Percentiles rank a stretch among this genome's conserved stretches.
phyloP scores from a whole-genome alignment of 176 grass and related monocot species.

The Raddia distichophylla region DNA sequence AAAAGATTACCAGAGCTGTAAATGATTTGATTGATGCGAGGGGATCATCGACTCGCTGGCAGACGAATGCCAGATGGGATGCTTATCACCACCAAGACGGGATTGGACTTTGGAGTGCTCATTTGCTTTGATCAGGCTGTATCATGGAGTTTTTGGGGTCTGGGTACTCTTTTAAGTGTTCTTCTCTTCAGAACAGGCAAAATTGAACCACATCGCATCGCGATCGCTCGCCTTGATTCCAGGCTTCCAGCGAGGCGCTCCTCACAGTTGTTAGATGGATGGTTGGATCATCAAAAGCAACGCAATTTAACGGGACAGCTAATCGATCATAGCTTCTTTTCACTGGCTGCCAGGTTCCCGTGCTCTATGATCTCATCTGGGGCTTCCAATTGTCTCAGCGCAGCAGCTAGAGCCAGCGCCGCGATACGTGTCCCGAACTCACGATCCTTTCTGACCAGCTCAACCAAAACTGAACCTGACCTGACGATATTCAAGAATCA shows the following conservation, averaged over 20 bases:
- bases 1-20: neutral
- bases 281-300: neutral
- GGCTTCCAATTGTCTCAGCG: neutral
- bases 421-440: neutral
- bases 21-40: neutral
- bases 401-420: neutral
- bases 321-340: neutral
- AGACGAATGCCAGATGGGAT: neutral
- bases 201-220: too few relatives aligned
- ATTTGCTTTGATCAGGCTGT: neutral
- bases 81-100: neutral
- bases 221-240: neutral
- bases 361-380: too few relatives aligned
- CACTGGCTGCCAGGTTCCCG: neutral
- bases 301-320: neutral
- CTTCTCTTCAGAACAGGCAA: neutral
- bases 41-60: conserved; percentile 15
- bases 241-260: conserved; percentile 8
- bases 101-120: neutral
- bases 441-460: neutral
- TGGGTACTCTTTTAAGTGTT: neutral
- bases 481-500: neutral
- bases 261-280: neutral
- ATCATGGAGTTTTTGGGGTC: neutral
- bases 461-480: neutral